Evolutionary conservation across 2,329 filamentous ascomycete species (phyloP), one percentile per base, ranked within the genome.

Genomic region (Sporothrix mexicana): DNA sequence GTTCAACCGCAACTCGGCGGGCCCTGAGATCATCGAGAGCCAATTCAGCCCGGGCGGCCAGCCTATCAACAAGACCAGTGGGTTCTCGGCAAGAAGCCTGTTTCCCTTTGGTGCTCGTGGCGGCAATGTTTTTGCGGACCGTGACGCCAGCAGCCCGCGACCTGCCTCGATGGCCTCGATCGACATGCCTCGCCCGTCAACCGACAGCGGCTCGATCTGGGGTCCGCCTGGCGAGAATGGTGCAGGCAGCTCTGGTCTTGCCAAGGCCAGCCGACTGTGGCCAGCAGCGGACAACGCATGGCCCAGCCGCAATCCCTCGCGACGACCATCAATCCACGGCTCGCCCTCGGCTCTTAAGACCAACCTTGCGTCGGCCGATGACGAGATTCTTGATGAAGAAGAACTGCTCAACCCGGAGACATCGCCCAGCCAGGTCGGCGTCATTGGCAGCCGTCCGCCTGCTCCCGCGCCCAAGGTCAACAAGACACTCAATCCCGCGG

Each of bases 251-350:
- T 82, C 70, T 5, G 72, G 59, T 1, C 78, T 84, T 2, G 83
- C 86, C 49, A 91, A 88, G 73, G 80, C 81, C 66, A 87, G 84
- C 71, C 86, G 89, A 67, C 83, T 92, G 0, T 96, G 92, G 91
- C 92, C 93, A 5, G 80, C 93, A 5, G 80, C 83, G 0, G 84
- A 86, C n/a, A 84, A 85, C 45, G 82, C 82, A 12, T 89, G 87
- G 86, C 23, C 73, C 4, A 88, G 87, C 0, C 85, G 92, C 53
- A 92, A 90, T 77, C 91, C 92, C 8, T 97, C 94, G 47, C 88
- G 95, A 68, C 88, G 95, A 49, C 93, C 93, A 15, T 97, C 94
- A 0, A 85, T 94, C 8, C 93, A 96, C 74, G 93, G 92, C 13
- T 93, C 92, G 1, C 91, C 92, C 0, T 90, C 87, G 10, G 87